Percentiles rank a stretch among this genome's conserved stretches.
phyloP scores from a whole-genome alignment of 768 basidiomycete genomes.

The Leccinum subtestaceum region DNA sequence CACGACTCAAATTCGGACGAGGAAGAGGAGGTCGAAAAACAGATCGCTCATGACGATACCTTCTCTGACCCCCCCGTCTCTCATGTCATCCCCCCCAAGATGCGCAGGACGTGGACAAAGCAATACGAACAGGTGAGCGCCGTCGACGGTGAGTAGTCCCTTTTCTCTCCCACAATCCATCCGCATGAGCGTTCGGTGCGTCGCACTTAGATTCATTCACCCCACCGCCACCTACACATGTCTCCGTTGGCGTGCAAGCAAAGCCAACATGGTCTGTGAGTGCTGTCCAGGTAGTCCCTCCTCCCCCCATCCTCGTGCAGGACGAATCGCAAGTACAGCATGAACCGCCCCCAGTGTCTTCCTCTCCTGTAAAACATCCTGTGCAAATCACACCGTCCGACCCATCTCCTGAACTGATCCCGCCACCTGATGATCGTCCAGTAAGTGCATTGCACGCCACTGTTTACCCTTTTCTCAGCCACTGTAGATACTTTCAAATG shows the following conservation, averaged over 20 bases:
- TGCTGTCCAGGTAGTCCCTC: slow-evolving; percentile 38
- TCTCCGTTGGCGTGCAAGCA: slow-evolving; percentile 47
- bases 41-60: slow-evolving; percentile 42
- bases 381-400: slow-evolving; percentile 2
- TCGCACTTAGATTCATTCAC: slow-evolving; percentile 27
- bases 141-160: slow-evolving; percentile 36
- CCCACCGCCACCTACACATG: slow-evolving; percentile 26
- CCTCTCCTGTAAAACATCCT: slow-evolving; percentile 12
- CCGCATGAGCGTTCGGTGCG: slow-evolving; percentile 29
- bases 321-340: slow-evolving; percentile 4
- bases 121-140: slow-evolving; percentile 44
- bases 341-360: slow-evolving; percentile 7
- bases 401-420: slow-evolving; percentile 13
- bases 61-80: slow-evolving; percentile 31
- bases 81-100: slow-evolving; percentile 56
- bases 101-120: slow-evolving; percentile 60
- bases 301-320: slow-evolving; percentile 17
- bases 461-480: slow-evolving; percentile 22
- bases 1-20: slow-evolving; percentile 33
- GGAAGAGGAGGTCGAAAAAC: slow-evolving; percentile 41
- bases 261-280: slow-evolving; percentile 36
- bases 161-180: not conserved
- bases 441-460: slow-evolving; percentile 19
- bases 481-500: slow-evolving; percentile 29
- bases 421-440: slow-evolving; percentile 16